Base-by-base conservation (phyloP, 2,329 filamentous ascomycete genomes). In the Pyricularia sp. region DNA sequence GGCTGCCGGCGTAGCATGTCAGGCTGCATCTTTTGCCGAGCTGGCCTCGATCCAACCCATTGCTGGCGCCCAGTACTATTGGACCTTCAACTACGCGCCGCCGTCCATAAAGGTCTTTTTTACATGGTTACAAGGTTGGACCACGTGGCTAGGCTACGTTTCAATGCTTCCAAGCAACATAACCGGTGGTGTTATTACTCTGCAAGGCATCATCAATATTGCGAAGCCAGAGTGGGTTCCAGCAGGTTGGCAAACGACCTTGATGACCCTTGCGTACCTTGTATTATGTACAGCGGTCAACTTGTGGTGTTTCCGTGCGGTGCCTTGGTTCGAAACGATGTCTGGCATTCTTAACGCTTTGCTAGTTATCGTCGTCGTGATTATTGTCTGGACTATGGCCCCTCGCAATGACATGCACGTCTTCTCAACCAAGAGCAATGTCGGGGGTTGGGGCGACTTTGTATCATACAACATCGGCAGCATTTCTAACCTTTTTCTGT, bases 1-100 rank as follows among this genome's bases (percentile, higher is more conserved):
- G 3, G 66, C 72, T 63, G 63, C 68, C 33, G 74, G 74, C 35
- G 69, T 71, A n/a, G 67, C 74, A 7, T 68, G 68, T 7, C 73
- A 75, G 60, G 70, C 71, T 12, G 70, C 69, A 4, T 77, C 76
- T 1, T 69, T 78, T 49, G 76, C 73, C 7, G 76, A 78, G 66
- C 69, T 78, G 70, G 73, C 73, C 1, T 77, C 76, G 0, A 76
- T 78, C 67, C 72, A 72, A 19, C 76, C 76, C 3, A 72, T 77
- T 44, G 76, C 76, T 0, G 76, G 75, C 12, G 77, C 75, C 3
- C 76, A 78, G 66, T 78, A 78, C 66, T 75, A 78, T 66, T 78
- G 76, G 76, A 78, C 75, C 5, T 71, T 72, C 59, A 61, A 66
- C 33, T 59, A 65, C 53, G 66, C 64, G 1, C 64, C 66, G 19